Evolutionary conservation across 2,329 filamentous ascomycete species (phyloP).

Genomic region (Aspergillus sp.): DNA sequence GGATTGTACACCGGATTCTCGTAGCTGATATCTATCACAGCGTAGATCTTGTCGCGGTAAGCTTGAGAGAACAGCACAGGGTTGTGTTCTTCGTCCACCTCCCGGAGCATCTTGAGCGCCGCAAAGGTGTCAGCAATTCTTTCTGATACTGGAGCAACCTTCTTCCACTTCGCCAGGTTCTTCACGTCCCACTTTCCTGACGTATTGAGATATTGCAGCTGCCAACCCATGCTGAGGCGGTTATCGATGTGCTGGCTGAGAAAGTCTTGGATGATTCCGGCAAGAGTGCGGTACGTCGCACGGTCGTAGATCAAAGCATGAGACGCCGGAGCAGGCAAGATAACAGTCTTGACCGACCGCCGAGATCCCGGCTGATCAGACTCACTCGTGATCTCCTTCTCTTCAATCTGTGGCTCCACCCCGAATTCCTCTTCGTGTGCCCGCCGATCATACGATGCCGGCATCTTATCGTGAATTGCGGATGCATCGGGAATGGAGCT

Average conservation of each 20-base stretch:
- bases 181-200: conserved; percentile 98
- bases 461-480: conserved; percentile 27
- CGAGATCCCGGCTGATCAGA: conserved; percentile 34
- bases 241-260: conserved; percentile 72
- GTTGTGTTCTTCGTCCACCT: conserved; percentile 81
- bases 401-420: conserved; percentile 23
- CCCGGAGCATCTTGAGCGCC: conserved; percentile 89
- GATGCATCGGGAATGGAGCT: conserved; percentile 35
- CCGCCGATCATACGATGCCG: conserved; percentile 16
- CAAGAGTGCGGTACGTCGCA: conserved; percentile 70
- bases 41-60: conserved; percentile 68
- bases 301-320: conserved; percentile 85
- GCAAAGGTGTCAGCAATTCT: conserved; percentile 79
- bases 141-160: conserved; percentile 72
- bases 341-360: conserved; percentile 63
- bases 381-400: conserved; percentile 20
- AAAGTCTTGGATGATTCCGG: conserved; percentile 81
- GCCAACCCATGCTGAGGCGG: conserved; percentile 82
- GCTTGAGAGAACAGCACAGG: conserved; percentile 69
- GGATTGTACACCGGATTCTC: conserved; percentile 89
- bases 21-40: conserved; percentile 88
- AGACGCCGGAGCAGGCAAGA: conserved; percentile 74
- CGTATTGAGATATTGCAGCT: conserved; percentile 82
- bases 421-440: conserved; percentile 33
- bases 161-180: conserved; percentile 89